Evolutionary conservation across 148 eudicot genomes (phyloP), one percentile per base, ranked within the genome.

Genomic region (Fallopia convolvulus): DNA sequence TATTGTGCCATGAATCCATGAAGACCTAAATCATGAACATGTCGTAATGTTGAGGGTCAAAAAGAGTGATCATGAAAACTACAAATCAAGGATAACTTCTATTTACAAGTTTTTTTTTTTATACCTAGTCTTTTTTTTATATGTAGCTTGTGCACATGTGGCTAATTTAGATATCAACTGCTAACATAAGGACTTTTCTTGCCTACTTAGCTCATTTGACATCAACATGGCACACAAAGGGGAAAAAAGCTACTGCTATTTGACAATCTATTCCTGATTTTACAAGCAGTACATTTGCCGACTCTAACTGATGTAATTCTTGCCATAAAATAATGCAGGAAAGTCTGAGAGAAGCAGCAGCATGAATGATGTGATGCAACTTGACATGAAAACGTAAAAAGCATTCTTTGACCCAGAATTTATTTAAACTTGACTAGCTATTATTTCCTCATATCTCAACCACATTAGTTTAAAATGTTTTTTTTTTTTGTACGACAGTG

Each of bases 331-430:
- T 44, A n/a, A 46, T 44, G 75, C 75, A 73, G 75, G 55, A 6
- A 73, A 73, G 10, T 73, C 55, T 11, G 53, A 73, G 32, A 73
- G 20, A 73, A 73, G 75, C 26, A 46, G 36, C 75, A 73, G 52
- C 75, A 48, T 46, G 53, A 73, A n/a, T 44, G 75, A 73, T 26
- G 32, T 46, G 55, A 13, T 48, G 55, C 75, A 73, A 48, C 14
- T 73, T n/a, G 75, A 73, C 39, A 73, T 73, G 40, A 44, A 73
- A 73, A 46, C 75, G 75, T 73, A 20, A 73, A 21, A 73, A 9
- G 3, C 2, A 10, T 44, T 73, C 12, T 46, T 73, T 48, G 15
- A 17, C 47, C 49, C 2, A 6, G 5, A 40, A 71, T 39, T 40
- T 42, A 40, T 70, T 36, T 42, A 1, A 20, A 0, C 44, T 68